These are phyloP conservation scores for Mortierella polycephala DNA, from an alignment of 371 early-diverging fungal species.

Conservation along the genomic window DNA sequence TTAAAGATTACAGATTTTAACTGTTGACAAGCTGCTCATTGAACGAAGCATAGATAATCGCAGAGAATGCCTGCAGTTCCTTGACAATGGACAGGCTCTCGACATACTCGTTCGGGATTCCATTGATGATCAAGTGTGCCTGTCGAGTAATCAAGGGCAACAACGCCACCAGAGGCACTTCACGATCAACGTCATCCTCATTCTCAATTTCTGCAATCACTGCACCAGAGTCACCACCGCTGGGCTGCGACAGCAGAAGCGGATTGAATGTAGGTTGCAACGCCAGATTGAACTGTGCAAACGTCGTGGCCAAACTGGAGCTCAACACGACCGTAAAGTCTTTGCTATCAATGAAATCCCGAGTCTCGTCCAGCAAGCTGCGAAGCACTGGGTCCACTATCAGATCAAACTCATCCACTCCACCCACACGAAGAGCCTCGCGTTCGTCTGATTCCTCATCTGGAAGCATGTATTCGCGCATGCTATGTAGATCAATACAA, in stretches of 20 bases:
- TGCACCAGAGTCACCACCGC: background rate
- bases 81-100: slow-evolving; percentile 62
- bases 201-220: slow-evolving; percentile 66
- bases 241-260: slow-evolving; percentile 24
- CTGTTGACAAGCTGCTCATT: slow-evolving; percentile 48
- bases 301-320: slow-evolving; percentile 26
- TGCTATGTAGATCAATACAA: slow-evolving; percentile 40
- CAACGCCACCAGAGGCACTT: slow-evolving; percentile 76
- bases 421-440: slow-evolving; percentile 69
- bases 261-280: slow-evolving; percentile 48
- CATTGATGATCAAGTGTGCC: slow-evolving; percentile 83
- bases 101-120: slow-evolving; percentile 58
- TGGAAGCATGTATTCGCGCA: slow-evolving; percentile 75
- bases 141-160: slow-evolving; percentile 82
- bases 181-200: slow-evolving; percentile 56
- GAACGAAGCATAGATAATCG: slow-evolving; percentile 75
- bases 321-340: slow-evolving; percentile 35
- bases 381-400: slow-evolving; percentile 61
- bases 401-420: slow-evolving; percentile 50
- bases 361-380: slow-evolving; percentile 80
- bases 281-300: slow-evolving; percentile 29
- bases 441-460: slow-evolving; percentile 68
- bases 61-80: slow-evolving; percentile 78
- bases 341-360: slow-evolving; percentile 78
- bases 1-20: background rate